Conservation (phyloP, 169 alveolate species). For the Eimeria tenella region DNA sequence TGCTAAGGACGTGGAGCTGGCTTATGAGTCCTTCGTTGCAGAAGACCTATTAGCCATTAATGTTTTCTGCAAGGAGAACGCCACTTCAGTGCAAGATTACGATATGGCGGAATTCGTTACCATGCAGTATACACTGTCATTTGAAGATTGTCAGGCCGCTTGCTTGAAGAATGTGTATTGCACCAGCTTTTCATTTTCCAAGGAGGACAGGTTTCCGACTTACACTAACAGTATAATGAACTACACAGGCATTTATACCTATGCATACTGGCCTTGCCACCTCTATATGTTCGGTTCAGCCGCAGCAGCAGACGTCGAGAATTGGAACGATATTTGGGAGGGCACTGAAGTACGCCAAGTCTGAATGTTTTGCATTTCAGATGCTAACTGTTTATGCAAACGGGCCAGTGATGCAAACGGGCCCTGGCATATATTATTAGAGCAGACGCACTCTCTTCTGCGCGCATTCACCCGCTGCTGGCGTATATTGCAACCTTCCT, state of each 20-base stretch:
- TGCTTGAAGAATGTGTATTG: constrained; percentile 76
- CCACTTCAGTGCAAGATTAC: constrained; percentile 26
- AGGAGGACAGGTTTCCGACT: constrained; percentile 52
- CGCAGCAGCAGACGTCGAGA: constrained; percentile 51
- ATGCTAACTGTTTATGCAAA: not conserved
- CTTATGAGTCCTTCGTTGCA: constrained; percentile 21
- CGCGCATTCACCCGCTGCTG: not conserved
- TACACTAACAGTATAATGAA: constrained; percentile 64
- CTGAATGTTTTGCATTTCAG: not conserved
- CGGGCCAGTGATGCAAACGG: too few relatives aligned
- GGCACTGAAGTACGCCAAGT: constrained; percentile 47
- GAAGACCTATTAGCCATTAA: constrained; percentile 34
- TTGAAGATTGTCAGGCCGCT: constrained; percentile 47
- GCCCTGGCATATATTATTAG: too few relatives aligned
- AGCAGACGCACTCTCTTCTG: too few relatives aligned
- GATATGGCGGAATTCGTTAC: constrained; percentile 76
- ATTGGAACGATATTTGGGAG: constrained; percentile 35
- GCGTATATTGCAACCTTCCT: not conserved
- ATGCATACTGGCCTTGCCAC: constrained; percentile 63
- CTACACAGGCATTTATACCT: constrained; percentile 71
- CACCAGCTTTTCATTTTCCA: constrained; percentile 69
- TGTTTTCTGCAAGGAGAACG: constrained; percentile 65
- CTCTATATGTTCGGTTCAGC: constrained; percentile 73
- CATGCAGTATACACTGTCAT: constrained; percentile 49
- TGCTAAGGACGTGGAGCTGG: constrained; percentile 58